Percentiles rank a stretch among this genome's conserved stretches.
Conservation (phyloP, 176 grass and related monocot genomes). For the barley (Hordeum vulgare) region DNA sequence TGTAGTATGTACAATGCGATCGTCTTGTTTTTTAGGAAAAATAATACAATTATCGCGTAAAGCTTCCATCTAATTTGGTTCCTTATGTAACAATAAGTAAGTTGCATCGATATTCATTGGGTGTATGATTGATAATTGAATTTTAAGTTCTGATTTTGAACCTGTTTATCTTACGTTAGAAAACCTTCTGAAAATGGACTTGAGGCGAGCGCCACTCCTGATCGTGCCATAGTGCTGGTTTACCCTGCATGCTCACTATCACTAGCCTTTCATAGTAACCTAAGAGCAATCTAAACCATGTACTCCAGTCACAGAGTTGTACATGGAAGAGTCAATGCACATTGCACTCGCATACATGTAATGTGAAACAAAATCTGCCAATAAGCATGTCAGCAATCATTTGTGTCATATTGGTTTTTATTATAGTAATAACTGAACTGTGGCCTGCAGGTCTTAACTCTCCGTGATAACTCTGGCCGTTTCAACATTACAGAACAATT, state of each 20-base stretch:
- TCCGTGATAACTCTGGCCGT: conserved; percentile 34
- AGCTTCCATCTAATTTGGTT: not conserved
- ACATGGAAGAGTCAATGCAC: not conserved
- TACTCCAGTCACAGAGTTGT: not conserved
- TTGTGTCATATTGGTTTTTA: not conserved
- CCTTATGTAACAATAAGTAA: not conserved
- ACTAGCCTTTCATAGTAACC: not conserved
- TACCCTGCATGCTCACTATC: not conserved
- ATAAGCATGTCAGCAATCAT: not conserved
- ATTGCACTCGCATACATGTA: not conserved
- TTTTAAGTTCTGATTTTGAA: not conserved
- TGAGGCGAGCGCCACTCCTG: not conserved
- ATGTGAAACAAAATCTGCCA: not conserved
- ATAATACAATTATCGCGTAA: not conserved
- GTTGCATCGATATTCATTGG: not conserved
- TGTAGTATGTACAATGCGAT: not conserved
- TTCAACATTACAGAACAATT: conserved; percentile 61
- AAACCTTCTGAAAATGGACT: too few relatives aligned
- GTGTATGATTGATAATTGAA: not conserved
- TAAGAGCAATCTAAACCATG: not conserved
- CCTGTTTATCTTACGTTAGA: too few relatives aligned
- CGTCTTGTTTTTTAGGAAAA: not conserved
- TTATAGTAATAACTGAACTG: conserved; percentile 5
- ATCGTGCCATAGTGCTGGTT: not conserved
- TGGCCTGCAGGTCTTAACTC: conserved; percentile 57